Conservation (phyloP, 306 rosid species). For the Cucurbita moschata region DNA sequence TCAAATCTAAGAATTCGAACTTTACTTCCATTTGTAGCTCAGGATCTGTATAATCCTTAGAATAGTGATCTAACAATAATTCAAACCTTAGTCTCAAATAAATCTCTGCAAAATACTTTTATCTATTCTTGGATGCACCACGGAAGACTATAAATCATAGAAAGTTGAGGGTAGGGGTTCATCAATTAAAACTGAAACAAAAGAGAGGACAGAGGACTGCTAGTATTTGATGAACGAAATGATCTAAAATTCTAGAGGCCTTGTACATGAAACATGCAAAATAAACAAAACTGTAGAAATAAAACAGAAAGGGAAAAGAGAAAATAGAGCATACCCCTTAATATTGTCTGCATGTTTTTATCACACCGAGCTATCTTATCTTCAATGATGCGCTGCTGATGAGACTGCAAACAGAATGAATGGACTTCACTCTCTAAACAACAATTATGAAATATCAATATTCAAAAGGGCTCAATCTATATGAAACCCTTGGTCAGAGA, state of each 20-base stretch:
- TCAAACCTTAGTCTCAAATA: background rate
- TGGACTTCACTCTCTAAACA: background rate
- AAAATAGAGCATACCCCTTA: slow-evolving; percentile 34
- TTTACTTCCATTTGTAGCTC: background rate
- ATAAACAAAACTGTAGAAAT: background rate
- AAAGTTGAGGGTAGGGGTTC: background rate
- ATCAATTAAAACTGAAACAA: background rate
- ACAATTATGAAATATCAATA: background rate
- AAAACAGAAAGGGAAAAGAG: background rate
- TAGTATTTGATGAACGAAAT: background rate
- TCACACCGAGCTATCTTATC: slow-evolving; percentile 57
- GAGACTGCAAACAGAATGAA: slow-evolving; percentile 38
- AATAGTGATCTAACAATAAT: background rate
- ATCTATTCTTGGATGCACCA: background rate
- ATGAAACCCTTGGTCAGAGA: background rate
- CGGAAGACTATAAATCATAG: background rate
- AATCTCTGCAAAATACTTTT: background rate
- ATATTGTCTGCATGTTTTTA: slow-evolving; percentile 34
- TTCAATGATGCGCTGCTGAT: slow-evolving; percentile 45
- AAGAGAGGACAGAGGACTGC: background rate
- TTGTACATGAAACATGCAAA: background rate
- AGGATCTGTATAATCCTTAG: background rate
- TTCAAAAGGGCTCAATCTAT: background rate
- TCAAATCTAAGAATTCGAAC: background rate
- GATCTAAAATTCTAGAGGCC: background rate